Evolutionary conservation across 2,329 filamentous ascomycete genomes (phyloP), one percentile per base, ranked within the genome.

Genomic region (Epichloe aotearoae): DNA sequence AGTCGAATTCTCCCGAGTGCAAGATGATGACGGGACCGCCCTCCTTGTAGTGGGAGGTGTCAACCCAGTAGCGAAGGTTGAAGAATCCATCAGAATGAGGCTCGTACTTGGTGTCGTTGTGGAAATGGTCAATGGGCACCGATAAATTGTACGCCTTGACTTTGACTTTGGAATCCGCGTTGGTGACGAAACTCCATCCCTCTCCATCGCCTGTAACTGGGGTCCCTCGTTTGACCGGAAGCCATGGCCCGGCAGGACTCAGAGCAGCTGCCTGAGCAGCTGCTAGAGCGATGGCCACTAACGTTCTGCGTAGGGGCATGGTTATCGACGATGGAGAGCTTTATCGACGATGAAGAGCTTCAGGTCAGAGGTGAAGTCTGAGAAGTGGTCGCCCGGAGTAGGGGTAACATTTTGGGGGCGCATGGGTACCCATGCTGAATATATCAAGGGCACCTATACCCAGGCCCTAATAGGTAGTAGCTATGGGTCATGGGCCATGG

Each of bases 21-120:
- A 94, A 74, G 5, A 94, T 76, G 51, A 95, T 86, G 46, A 95
- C 84, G 0, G 88, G 88, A 0, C 88, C 88, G 12, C 88, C 88
- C 0, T 76, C 69, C 62, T 82, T 75, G 68, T 94, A 94, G 68
- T 86, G 76, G 43, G 76, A 76, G 1, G 82, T 79, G 61, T 94
- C 88, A 58, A 91, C 88, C 84, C 84, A 94, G 70, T 93, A 95
- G 11, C 87, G 79, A 46, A 91, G 70, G 20, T 79, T 66, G 65
- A 88, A 95, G 1, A 69, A 76, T 26, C 65, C 82, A 57, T 84
- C 70, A 8, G 76, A 79, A 64, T 94, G 88, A 37, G 88, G 87
- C 63, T 83, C 85, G 62, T 94, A 94, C 46, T 73, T 70, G 2
- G 80, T 77, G 50, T 89, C 83, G 60, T 91, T 88, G 66, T 86